Evolutionary conservation across 208 protist genomes (phyloP).

Genomic region (Trypanosoma boissoni): DNA sequence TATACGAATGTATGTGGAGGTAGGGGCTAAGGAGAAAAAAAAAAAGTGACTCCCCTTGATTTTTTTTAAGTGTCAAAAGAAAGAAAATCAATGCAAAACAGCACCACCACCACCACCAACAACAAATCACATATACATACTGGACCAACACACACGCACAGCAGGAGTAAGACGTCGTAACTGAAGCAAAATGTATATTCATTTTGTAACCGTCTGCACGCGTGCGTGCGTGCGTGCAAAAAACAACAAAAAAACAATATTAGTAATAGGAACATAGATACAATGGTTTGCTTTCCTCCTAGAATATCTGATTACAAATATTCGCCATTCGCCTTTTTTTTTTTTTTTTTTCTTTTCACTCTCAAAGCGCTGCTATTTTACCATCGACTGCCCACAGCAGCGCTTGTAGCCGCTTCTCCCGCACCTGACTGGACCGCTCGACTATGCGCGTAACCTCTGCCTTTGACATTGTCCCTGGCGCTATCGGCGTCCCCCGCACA

Average conservation of each 20-base stretch:
- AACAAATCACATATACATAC: too few species aligned
- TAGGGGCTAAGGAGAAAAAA: background rate
- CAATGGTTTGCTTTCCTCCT: too few species aligned
- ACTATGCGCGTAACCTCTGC: slow-evolving; percentile 30
- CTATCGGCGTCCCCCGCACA: slow-evolving; percentile 29
- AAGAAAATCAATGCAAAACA: too few species aligned
- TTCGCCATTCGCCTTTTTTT: background rate
- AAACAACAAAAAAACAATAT: background rate
- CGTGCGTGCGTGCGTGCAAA: background rate
- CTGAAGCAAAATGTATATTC: too few species aligned
- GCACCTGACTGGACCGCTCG: slow-evolving; percentile 31
- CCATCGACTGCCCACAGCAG: slow-evolving; percentile 64
- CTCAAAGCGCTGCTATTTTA: slow-evolving; percentile 32
- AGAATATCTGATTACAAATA: background rate
- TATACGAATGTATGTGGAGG: slow-evolving; percentile 5
- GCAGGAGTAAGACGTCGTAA: background rate
- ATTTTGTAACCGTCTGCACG: too few species aligned
- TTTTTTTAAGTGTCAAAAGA: background rate
- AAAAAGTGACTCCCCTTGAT: background rate
- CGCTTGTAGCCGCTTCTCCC: slow-evolving; percentile 38
- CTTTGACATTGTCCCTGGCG: slow-evolving; percentile 20
- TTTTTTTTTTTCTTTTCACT: background rate
- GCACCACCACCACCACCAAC: too few species aligned
- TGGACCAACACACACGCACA: too few species aligned
- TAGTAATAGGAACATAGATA: too few species aligned